Evolutionary conservation across 2,329 filamentous ascomycete species (phyloP).

Genomic region (Calcarisporium arbuscula): DNA sequence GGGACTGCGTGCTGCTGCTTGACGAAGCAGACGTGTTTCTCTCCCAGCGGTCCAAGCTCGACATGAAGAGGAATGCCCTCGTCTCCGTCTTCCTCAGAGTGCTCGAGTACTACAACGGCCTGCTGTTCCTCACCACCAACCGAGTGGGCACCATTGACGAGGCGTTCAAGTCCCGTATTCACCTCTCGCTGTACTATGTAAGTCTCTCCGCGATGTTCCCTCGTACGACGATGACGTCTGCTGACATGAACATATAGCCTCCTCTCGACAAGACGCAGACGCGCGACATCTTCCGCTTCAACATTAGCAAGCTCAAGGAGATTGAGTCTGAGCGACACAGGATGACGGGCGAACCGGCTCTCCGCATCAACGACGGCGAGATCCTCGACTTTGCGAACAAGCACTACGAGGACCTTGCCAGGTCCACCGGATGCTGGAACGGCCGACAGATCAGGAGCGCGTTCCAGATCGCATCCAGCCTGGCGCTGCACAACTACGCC

Average conservation of each 20-base stretch:
- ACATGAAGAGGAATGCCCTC: conserved; percentile 28
- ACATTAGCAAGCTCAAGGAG: conserved; percentile 29
- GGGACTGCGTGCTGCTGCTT: conserved; percentile 30
- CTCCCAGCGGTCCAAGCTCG: conserved; percentile 18
- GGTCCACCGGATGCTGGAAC: conserved; percentile 26
- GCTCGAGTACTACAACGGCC: conserved; percentile 40
- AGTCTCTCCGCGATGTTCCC: conserved; percentile 5
- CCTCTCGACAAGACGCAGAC: conserved; percentile 31
- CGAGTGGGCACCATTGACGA: conserved; percentile 41
- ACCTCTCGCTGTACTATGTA: conserved; percentile 36
- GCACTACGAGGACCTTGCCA: conserved; percentile 24
- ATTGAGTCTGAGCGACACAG: conserved; percentile 28
- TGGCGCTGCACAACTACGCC: conserved; percentile 31
- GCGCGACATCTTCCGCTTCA: conserved; percentile 33
- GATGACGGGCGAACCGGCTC: conserved; percentile 27
- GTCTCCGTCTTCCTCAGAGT: conserved; percentile 39
- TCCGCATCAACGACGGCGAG: conserved; percentile 27
- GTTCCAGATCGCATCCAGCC: conserved; percentile 28
- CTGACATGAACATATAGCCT: conserved; percentile 16
- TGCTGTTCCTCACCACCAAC: conserved; percentile 46
- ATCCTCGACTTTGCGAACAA: conserved; percentile 28
- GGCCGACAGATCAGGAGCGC: conserved; percentile 32
- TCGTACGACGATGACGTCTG: too few relatives aligned
- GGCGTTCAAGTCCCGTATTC: conserved; percentile 43
- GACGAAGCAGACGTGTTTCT: conserved; percentile 33